Evolutionary conservation across 2,329 filamentous ascomycete species (phyloP), one percentile per base, ranked within the genome.

Genomic region (Xylariaceae sp.): DNA sequence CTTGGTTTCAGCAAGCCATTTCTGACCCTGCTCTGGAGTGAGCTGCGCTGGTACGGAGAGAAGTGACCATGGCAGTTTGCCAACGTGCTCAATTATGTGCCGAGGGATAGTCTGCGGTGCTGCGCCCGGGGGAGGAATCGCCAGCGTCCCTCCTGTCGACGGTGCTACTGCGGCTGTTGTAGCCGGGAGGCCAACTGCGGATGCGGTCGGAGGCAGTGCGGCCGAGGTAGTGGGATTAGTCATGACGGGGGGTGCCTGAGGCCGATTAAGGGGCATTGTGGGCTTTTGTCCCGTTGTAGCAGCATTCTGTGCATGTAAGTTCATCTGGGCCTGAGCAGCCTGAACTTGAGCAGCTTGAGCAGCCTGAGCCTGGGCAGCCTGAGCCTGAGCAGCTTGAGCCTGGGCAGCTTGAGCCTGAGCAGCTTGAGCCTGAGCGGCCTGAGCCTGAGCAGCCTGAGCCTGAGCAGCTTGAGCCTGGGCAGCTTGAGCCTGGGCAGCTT

Each of bases 81-180:
- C 67, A 8, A 66, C 18, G 45, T 72, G 69, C 0, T 69, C 66
- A 17, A 69, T 47, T 23, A 72, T 65, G 39, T 56, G 37, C 53
- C 66, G 64, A 1, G 69, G 65, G 0, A 71, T 45, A 4, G 5
- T 15, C n/a, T 30, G 34, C 18, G 55, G 60, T n/a, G 34, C 47
- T 1, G 53, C n/a, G 5, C 11, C 13, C 13, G 1, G 53, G 23
- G 23, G 23, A 30, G 23, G 23, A 30, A 30, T 30, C 13, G 50
- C 39, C 13, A 15, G 23, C n/a, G 37, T 11, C 15, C 17, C 45
- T 6, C 37, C 15, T 10, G 55, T 17, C 10, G 23, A 37, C 7
- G 45, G 13, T 11, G 55, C 30, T 45, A n/a, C 11, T 13, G 17
- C 39, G 6, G 45, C 15, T n/a, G 55, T 39, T 15, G 23, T 30